Base-by-base conservation (phyloP, 768 basidiomycete genomes). In the Russula sp. region DNA sequence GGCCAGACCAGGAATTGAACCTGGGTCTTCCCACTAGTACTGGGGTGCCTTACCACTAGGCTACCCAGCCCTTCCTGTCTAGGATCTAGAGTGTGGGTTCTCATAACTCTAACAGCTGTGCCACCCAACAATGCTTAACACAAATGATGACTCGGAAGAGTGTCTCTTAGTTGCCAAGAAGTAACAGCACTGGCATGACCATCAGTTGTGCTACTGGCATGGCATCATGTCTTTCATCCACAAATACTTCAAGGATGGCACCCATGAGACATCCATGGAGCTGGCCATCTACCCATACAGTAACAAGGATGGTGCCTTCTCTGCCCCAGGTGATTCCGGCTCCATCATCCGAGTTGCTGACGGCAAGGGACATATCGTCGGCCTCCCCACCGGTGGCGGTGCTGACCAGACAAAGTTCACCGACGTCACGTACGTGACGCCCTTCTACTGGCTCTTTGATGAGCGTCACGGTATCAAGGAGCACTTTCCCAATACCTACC, bases 151-250 rank as follows among this genome's bases (percentile, higher is more conserved):
- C n/a, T n/a, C n/a, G n/a, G n/a, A n/a, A 14, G 2, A 40, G 14
- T 67, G 60, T 37, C 20, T 67, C 20, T 8, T 68, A 1, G 70
- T 68, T 2, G 40, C 71, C 54, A 73, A 73, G 59, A 69, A 70
- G 72, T 35, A 5, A 13, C 45, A 53, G 57, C n/a, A 73, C 73
- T 3, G 62, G 63, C 6, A 31, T 57, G 48, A 73, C 72, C 31
- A 47, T 73, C 10, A 72, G 73, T 44, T 66, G 70, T 20, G 60
- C 39, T 10, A 70, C 58, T 45, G 3, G 27, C 27, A 27, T 27
- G 68, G 70, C 7, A 40, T 72, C 22, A 42, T 66, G 49, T 73
- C 73, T 14, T 57, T 68, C 57, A 32, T 62, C 32, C 65, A 70
- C 34, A 31, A 52, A 5, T 70, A 71, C 63, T 14, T n/a, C 44